Percentiles rank a stretch among this genome's conserved stretches.
Conservation (phyloP, 441 rosid genomes). For the Arabidopsis hybrid region DNA sequence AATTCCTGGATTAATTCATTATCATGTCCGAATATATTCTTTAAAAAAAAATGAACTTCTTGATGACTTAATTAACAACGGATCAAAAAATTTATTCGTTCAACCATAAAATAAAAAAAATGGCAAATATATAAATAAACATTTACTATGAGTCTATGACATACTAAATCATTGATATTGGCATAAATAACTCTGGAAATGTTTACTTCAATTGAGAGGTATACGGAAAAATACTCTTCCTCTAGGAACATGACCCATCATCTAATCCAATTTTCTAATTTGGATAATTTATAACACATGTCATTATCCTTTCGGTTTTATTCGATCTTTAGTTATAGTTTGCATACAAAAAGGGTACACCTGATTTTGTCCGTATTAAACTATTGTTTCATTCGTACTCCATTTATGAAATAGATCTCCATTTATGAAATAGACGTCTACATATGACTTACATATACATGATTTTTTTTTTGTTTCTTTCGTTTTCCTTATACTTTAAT, state of each 20-base stretch:
- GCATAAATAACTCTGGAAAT: slow-evolving; percentile 4
- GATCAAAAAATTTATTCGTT: neutral
- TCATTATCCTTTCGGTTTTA: slow-evolving; percentile 26
- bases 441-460: slow-evolving; percentile 16
- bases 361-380: slow-evolving; percentile 46
- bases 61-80: neutral
- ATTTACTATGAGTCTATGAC: neutral
- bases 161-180: slow-evolving; percentile 16
- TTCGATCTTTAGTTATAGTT: slow-evolving; percentile 12
- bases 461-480: neutral
- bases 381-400: slow-evolving; percentile 43
- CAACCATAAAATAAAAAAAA: neutral
- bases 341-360: slow-evolving; percentile 37
- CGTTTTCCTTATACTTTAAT: slow-evolving; percentile 1
- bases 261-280: slow-evolving; percentile 34
- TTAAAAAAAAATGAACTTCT: too few relatives aligned
- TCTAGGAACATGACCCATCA: slow-evolving; percentile 38
- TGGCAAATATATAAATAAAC: neutral
- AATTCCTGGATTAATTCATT: neutral
- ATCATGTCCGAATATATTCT: too few relatives aligned
- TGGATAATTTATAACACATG: slow-evolving; percentile 20
- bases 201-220: slow-evolving; percentile 16
- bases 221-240: slow-evolving; percentile 30
- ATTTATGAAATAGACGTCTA: slow-evolving; percentile 13
- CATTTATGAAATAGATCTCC: slow-evolving; percentile 34